Conservation (phyloP, 495 filamentous ascomycete species). For the Lasiosphaeria ovina region DNA sequence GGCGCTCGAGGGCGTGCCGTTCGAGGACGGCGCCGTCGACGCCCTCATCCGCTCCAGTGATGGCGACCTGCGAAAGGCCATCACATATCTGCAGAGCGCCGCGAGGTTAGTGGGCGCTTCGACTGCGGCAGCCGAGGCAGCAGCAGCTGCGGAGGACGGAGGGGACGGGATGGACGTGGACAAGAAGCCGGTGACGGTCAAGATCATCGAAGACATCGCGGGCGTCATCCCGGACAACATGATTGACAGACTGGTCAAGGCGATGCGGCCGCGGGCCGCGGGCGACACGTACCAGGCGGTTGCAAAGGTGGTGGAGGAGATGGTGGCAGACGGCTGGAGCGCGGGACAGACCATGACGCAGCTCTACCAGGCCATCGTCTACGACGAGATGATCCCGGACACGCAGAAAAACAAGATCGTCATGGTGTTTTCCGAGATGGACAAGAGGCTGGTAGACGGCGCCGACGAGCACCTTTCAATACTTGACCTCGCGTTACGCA, state of each 20-base stretch:
- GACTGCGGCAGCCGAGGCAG: conserved; percentile 21
- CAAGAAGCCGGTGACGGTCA: conserved; percentile 63
- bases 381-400: conserved; percentile 78
- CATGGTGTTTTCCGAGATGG: conserved; percentile 83
- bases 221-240: conserved; percentile 81
- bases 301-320: conserved; percentile 74
- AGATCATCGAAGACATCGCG: conserved; percentile 88
- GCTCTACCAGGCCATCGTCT: conserved; percentile 80
- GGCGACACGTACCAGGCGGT: conserved; percentile 69
- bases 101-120: conserved; percentile 71
- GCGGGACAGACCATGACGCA: conserved; percentile 81
- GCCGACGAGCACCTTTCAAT: conserved; percentile 92
- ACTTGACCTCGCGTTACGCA: conserved; percentile 75
- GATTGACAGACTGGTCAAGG: conserved; percentile 65
- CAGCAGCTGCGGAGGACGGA: conserved; percentile 34
- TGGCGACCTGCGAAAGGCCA: conserved; percentile 91
- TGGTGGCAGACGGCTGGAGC: conserved; percentile 98
- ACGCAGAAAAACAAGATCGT: conserved; percentile 89
- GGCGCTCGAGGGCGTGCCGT: conserved; percentile 63
- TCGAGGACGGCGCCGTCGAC: conserved; percentile 78
- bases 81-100: conserved; percentile 92
- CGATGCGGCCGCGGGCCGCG: conserved; percentile 71
- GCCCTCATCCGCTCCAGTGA: conserved; percentile 83
- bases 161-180: conserved; percentile 58
- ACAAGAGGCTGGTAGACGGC: conserved; percentile 96